These are phyloP conservation scores for Colletotrichum liriopes DNA, from an alignment of 2,329 filamentous ascomycete species.

Conservation along the genomic window DNA sequence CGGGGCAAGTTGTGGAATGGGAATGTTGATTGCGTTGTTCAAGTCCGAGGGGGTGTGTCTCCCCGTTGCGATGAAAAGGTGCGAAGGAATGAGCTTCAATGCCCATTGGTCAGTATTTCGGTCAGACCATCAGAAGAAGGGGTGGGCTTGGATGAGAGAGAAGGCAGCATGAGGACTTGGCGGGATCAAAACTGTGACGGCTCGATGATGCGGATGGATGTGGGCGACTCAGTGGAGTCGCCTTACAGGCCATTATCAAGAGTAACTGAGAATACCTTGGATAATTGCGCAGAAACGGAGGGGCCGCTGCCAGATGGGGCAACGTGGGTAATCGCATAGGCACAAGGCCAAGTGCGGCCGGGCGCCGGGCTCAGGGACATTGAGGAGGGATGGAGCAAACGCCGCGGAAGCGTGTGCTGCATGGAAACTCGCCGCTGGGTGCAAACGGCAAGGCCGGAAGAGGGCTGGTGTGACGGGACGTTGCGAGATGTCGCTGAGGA, in stretches of 20 bases:
- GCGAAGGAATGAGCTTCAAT: constrained; percentile 7
- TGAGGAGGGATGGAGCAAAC: constrained; percentile 12
- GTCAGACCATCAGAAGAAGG: constrained; percentile 1
- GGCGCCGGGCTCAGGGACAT: not conserved
- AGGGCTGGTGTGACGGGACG: constrained; percentile 1
- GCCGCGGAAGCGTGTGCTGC: constrained; percentile 4
- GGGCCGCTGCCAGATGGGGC: constrained; percentile 30
- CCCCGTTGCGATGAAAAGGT: not conserved
- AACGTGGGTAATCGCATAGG: constrained; percentile 23
- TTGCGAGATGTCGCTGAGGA: not conserved
- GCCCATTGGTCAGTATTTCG: constrained; percentile 20
- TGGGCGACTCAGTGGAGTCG: constrained; percentile 13
- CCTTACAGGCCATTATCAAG: constrained; percentile 21
- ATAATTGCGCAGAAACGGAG: constrained; percentile 25
- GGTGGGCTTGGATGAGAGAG: not conserved
- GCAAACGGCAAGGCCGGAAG: constrained; percentile 24
- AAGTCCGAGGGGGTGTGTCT: not conserved
- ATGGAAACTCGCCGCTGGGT: constrained; percentile 2
- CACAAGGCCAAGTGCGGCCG: not conserved
- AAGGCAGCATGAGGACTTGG: not conserved
- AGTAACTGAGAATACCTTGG: constrained; percentile 28
- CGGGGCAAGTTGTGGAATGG: not conserved
- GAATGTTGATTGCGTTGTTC: not conserved
- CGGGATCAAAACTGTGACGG: constrained; percentile 15
- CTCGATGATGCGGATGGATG: constrained; percentile 26